A percentile compares a stretch with the other conserved stretches of the same genome.
Evolutionary conservation across 768 basidiomycete species (phyloP).

Genomic region (Xerocomellus dryophilus): DNA sequence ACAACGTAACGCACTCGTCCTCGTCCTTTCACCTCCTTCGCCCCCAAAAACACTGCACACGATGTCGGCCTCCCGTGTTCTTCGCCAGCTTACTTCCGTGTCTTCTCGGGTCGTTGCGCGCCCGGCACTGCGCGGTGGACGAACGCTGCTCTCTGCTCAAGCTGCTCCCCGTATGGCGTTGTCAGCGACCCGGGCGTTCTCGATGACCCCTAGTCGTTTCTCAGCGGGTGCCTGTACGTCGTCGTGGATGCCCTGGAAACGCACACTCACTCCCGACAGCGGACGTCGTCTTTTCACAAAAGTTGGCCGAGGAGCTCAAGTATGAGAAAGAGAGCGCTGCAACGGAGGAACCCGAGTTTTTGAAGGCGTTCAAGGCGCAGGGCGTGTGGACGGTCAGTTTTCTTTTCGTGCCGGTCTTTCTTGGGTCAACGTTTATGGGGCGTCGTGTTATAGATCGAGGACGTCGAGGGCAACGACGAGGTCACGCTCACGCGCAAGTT

Average conservation of each 20-base stretch:
- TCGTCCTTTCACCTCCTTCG: neutral
- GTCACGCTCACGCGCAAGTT: slow-evolving; percentile 78
- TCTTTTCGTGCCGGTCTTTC: no score
- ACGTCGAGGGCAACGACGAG: slow-evolving; percentile 73
- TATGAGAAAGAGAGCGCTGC: slow-evolving; percentile 70
- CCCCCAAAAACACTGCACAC: slow-evolving; percentile 1
- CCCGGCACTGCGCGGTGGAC: slow-evolving; percentile 24
- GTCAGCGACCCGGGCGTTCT: slow-evolving; percentile 39
- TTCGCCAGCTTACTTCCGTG: slow-evolving; percentile 52
- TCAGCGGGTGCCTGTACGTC: slow-evolving; percentile 45
- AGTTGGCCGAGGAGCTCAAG: slow-evolving; percentile 76
- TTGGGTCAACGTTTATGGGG: neutral
- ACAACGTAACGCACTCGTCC: neutral
- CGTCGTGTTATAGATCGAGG: slow-evolving; percentile 59
- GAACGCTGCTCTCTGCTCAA: slow-evolving; percentile 14
- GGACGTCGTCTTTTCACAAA: slow-evolving; percentile 71
- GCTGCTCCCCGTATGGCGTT: slow-evolving; percentile 15
- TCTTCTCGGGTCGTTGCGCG: slow-evolving; percentile 39
- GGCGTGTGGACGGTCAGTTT: slow-evolving; percentile 71
- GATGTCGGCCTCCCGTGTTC: slow-evolving; percentile 64
- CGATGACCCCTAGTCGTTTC: slow-evolving; percentile 36
- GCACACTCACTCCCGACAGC: slow-evolving; percentile 38
- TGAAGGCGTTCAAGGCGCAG: slow-evolving; percentile 68
- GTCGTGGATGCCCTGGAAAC: no score
- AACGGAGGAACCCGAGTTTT: slow-evolving; percentile 62